Base-by-base conservation (phyloP, 2,329 filamentous ascomycete species). In the Alternaria conjuncta region DNA sequence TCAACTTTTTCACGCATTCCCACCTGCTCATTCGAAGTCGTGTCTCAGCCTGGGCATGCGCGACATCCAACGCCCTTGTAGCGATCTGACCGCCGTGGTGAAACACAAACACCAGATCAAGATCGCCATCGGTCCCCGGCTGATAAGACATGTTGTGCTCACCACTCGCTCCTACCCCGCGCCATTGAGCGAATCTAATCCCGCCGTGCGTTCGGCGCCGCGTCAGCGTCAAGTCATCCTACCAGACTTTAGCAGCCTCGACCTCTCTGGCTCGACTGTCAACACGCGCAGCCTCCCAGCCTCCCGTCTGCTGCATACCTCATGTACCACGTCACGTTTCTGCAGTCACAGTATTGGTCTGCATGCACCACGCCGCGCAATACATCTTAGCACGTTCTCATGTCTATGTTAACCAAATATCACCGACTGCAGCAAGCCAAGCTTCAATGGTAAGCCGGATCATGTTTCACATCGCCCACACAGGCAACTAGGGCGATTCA, bases 101-200 rank as follows among this genome's bases (percentile, higher is more conserved):
- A 62, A 62, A 62, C 60, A 57, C 55, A 18, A 41, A 45, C 60
- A 58, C 41, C n/a, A 53, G 13, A 51, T 53, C 23, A 47, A 53
- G 18, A 51, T 53, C 23, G 55, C 32, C 60, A 53, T 61, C 28
- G 23, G 58, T n/a, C 53, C 36, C 44, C 53, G 18, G 28, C 45
- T 55, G 32, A 57, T 20, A 50, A 55, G n/a, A 30, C 36, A 53
- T 50, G 58, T 36, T 23, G 46, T 55, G 58, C 53, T 25, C 58
- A 57, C 51, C 25, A 43, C 53, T 57, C 44, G 53, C 23, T 44
- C 58, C 44, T 61, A 57, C 58, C 58, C 58, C 58, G 58, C 53
- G 43, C 25, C 53, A 43, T 18, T 20, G 49, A 28, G 46, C 51
- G 21, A 60, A 60, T 44, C 41, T 49, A 23, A 36, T 56, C 26